These are phyloP conservation scores for Chaetomium globosum DNA, from an alignment of 2,329 filamentous ascomycete species.

Conservation along the genomic window DNA sequence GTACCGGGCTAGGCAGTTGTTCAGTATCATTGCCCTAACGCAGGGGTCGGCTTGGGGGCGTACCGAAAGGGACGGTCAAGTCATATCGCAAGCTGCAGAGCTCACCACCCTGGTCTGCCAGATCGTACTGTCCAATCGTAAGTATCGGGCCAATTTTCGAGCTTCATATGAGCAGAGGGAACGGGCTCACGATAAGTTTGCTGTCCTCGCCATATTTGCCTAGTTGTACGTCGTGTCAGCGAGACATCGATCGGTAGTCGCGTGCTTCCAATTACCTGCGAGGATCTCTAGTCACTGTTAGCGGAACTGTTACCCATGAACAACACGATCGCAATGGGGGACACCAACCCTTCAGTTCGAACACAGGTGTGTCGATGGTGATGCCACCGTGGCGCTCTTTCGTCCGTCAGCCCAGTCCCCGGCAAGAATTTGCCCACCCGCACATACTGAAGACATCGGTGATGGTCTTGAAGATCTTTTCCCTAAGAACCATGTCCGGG, in stretches of 20 bases:
- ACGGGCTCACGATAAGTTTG: conserved; percentile 48
- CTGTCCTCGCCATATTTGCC: conserved; percentile 82
- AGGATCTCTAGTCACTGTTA: conserved; percentile 36
- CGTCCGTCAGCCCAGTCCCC: conserved; percentile 29
- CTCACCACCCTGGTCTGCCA: conserved; percentile 82
- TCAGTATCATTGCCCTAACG: conserved; percentile 10
- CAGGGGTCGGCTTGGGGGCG: background rate
- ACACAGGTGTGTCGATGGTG: conserved; percentile 72
- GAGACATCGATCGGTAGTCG: background rate
- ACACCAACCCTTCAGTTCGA: conserved; percentile 64
- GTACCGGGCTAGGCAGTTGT: conserved; percentile 65
- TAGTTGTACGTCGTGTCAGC: conserved; percentile 41
- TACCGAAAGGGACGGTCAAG: conserved; percentile 47
- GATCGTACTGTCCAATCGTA: conserved; percentile 61
- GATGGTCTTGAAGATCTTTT: conserved; percentile 36
- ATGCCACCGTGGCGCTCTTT: conserved; percentile 65
- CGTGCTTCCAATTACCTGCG: conserved; percentile 25
- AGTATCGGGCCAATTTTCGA: conserved; percentile 8
- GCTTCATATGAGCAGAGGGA: background rate
- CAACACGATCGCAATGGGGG: background rate
- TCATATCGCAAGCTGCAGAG: conserved; percentile 81
- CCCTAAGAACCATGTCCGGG: conserved; percentile 63
- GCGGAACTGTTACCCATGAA: conserved; percentile 56
- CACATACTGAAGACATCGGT: conserved; percentile 36
- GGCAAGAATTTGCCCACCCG: background rate